Percentiles rank a stretch among this genome's conserved stretches.
Evolutionary conservation across 176 grass and related monocot species (phyloP).

Genomic region (Carex parvula): DNA sequence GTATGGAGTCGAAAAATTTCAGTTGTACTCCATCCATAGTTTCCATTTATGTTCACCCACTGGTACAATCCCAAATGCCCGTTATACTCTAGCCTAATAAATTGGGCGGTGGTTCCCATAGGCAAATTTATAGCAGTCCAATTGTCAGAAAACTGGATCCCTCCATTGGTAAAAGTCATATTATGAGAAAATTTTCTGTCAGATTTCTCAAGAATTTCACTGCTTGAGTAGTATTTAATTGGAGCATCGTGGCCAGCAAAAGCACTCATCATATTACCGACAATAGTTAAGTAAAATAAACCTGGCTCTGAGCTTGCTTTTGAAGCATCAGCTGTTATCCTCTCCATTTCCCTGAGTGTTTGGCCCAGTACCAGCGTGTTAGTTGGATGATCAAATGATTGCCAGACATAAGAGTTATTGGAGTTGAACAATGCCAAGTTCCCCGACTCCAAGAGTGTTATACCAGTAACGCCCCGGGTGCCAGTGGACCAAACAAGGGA

Average conservation of each 20-base stretch:
- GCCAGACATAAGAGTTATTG: constrained; percentile 11
- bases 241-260: constrained; percentile 27
- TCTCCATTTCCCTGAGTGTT: constrained; percentile 3
- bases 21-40: not conserved
- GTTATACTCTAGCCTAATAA: constrained; percentile 44
- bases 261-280: constrained; percentile 4
- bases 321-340: constrained; percentile 17
- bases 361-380: constrained; percentile 38
- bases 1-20: constrained; percentile 21
- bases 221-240: constrained; percentile 29
- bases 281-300: constrained; percentile 21
- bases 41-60: not conserved
- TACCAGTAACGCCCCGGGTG: constrained; percentile 23
- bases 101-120: not conserved
- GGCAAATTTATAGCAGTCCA: constrained; percentile 3
- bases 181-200: not conserved
- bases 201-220: not conserved
- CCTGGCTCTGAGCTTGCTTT: constrained; percentile 8
- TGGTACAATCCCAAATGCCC: constrained; percentile 40
- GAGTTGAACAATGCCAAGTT: constrained; percentile 41
- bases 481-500: constrained; percentile 36
- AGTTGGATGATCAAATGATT: constrained; percentile 49
- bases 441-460: constrained; percentile 18
- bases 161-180: constrained; percentile 31
- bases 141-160: not conserved